Conservation (phyloP, 768 basidiomycete genomes). For the Exsudoporus frostii region DNA sequence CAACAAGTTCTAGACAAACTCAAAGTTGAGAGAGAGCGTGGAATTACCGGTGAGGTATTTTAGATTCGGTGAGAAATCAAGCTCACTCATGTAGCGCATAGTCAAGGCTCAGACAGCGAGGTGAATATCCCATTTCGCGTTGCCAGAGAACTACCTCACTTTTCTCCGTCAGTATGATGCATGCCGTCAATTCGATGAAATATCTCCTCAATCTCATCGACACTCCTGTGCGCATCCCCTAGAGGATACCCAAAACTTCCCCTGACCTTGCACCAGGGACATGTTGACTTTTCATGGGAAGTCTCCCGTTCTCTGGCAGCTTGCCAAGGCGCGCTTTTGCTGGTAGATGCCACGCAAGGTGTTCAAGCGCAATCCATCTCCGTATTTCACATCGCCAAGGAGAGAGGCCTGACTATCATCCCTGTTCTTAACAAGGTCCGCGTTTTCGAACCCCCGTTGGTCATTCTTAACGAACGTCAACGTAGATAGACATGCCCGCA, state of each 20-base stretch:
- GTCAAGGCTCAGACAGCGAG: constrained; percentile 97
- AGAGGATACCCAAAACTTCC: not conserved
- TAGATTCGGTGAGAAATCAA: not conserved
- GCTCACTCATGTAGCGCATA: constrained; percentile 25
- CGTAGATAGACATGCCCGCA: constrained; percentile 87
- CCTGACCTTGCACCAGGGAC: constrained; percentile 53
- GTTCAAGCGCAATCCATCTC: constrained; percentile 97
- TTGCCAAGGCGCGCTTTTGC: constrained; percentile 81
- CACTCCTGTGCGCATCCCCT: constrained; percentile 64
- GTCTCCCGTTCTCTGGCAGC: constrained; percentile 90
- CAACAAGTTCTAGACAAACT: constrained; percentile 89
- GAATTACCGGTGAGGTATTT: constrained; percentile 72
- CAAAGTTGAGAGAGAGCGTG: constrained; percentile 95
- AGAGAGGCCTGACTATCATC: constrained; percentile 77
- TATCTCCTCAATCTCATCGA: constrained; percentile 94
- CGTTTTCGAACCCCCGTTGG: not conserved
- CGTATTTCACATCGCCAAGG: constrained; percentile 85
- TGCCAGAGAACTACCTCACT: constrained; percentile 1
- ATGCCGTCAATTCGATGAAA: constrained; percentile 47
- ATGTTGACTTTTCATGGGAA: constrained; percentile 98
- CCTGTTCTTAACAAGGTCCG: constrained; percentile 90
- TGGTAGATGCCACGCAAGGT: constrained; percentile 97
- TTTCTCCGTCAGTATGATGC: constrained; percentile 64
- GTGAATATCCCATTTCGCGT: constrained; percentile 33
- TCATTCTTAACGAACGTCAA: not conserved